phyloP scores from a whole-genome alignment of 305 asterid genomes.

The Nicotiana rustica region DNA sequence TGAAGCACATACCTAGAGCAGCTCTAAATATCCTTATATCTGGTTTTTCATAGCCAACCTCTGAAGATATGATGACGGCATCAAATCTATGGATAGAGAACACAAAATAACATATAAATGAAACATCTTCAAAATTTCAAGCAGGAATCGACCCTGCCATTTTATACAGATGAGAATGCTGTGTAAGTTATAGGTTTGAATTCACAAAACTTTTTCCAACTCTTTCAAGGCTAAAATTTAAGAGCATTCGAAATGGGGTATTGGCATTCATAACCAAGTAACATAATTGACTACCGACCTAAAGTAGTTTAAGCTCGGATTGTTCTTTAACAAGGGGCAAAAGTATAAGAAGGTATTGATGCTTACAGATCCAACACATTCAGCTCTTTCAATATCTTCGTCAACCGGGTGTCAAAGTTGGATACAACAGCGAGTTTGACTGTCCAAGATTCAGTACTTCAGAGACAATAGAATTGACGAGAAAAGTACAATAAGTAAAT shows the following conservation, averaged over 20 bases:
- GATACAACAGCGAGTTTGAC: slow-evolving; percentile 97
- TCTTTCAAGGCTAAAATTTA: background rate
- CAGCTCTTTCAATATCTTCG: slow-evolving; percentile 83
- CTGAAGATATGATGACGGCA: slow-evolving; percentile 90
- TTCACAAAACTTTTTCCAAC: background rate
- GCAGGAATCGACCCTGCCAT: background rate
- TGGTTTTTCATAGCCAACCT: slow-evolving; percentile 92
- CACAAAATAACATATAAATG: slow-evolving; percentile 19
- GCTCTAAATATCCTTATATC: slow-evolving; percentile 76
- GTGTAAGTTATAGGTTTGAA: background rate
- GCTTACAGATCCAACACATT: slow-evolving; percentile 82
- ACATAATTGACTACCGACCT: background rate
- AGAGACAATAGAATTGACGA: slow-evolving; percentile 33
- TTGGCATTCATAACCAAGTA: background rate
- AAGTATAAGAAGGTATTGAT: slow-evolving; percentile 28
- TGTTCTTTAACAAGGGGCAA: background rate
- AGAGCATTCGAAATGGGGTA: background rate
- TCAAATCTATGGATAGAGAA: slow-evolving; percentile 66
- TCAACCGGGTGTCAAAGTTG: slow-evolving; percentile 93
- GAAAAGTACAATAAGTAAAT: slow-evolving; percentile 7
- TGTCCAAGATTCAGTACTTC: slow-evolving; percentile 48
- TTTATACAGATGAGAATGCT: slow-evolving; percentile 21
- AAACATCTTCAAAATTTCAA: background rate
- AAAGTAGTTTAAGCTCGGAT: background rate
- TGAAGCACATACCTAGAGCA: slow-evolving; percentile 70